Percentiles rank a stretch among this genome's conserved stretches.
phyloP scores from a whole-genome alignment of 1,284 basidiomycete species.

The Ganoderma boninense region DNA sequence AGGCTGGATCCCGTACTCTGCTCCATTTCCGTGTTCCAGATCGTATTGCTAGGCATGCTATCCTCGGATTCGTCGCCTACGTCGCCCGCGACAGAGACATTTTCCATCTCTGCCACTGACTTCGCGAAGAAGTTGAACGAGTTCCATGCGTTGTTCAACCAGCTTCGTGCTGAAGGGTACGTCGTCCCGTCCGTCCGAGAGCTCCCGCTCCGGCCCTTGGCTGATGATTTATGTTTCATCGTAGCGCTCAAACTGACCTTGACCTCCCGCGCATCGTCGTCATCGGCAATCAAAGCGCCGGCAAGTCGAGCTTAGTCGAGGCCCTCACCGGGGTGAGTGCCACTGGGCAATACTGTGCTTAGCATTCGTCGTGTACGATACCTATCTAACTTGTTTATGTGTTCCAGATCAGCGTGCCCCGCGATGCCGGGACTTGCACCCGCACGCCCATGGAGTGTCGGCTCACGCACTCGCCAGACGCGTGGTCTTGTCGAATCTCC shows the following conservation, averaged over 20 bases:
- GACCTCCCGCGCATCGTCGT: conserved; percentile 41
- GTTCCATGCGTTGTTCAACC: conserved; percentile 41
- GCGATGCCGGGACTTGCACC: conserved; percentile 37
- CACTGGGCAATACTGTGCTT: background rate
- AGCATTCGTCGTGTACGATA: background rate
- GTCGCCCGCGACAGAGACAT: background rate
- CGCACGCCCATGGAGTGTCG: conserved; percentile 42
- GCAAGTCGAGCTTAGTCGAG: conserved; percentile 54
- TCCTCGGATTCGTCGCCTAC: background rate
- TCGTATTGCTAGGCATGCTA: background rate
- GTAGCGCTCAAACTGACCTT: conserved; percentile 35
- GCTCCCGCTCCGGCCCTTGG: background rate
- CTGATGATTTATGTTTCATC: background rate
- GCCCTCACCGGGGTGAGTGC: conserved; percentile 61
- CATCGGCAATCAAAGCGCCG: conserved; percentile 47
- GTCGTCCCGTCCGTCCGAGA: background rate
- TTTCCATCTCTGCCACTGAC: background rate
- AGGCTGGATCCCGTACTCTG: background rate
- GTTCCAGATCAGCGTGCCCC: conserved; percentile 33
- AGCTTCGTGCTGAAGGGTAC: conserved; percentile 40
- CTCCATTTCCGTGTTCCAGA: background rate
- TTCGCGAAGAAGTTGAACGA: conserved; percentile 38
- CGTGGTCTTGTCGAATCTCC: conserved; percentile 45
- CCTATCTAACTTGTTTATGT: conserved; percentile 25
- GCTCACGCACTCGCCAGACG: conserved; percentile 25